Evolutionary conservation across 2,329 filamentous ascomycete species (phyloP), one percentile per base, ranked within the genome.

Genomic region (Aspergillus texensis): DNA sequence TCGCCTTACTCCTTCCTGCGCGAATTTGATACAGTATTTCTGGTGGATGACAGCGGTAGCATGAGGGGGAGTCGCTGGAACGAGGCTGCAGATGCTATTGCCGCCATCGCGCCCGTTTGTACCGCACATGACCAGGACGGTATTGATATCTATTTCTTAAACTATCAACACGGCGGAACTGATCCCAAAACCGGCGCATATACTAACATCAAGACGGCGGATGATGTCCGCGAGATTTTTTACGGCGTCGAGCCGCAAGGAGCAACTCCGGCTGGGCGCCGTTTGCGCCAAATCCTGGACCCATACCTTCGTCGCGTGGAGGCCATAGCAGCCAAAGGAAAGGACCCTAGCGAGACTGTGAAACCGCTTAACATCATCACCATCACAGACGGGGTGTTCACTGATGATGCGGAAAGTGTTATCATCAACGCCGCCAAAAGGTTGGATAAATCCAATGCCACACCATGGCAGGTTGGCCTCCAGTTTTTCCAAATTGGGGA

Each of bases 401-500:
- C 84, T 1, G 93, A 97, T 74, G 92, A 96, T 67, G 88, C 91
- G 0, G 91, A 94, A 75, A 83, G 82, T 9, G 83, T 89, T 30
- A 88, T 98, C 55, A 81, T 92, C 46, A 76, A 79, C 4, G 83
- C 86, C 0, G 94, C 93, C 0, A 84, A 84, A 76, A 88, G 87
- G 72, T 85, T 98, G 36, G 77, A 79, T 66, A 61, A 58, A 14
- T 61, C 21, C 90, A 95, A 72, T 78, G 78, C 58, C 76, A 91
- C 90, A 4, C 84, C 89, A 0, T 91, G 91, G 83, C 95, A 98
- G 80, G 83, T 97, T 10, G 94, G 94, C 39, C 88, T 98, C 62
- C 94, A 98, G 77, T 98, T 98, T 81, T 96, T 98, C 82, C 94
- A 97, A 79, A 91, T 98, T 52, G 94, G 95, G 62, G 84, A 86